These are phyloP conservation scores for Drechslera avenae DNA, from an alignment of 2,329 filamentous ascomycete genomes.

Conservation along the genomic window DNA sequence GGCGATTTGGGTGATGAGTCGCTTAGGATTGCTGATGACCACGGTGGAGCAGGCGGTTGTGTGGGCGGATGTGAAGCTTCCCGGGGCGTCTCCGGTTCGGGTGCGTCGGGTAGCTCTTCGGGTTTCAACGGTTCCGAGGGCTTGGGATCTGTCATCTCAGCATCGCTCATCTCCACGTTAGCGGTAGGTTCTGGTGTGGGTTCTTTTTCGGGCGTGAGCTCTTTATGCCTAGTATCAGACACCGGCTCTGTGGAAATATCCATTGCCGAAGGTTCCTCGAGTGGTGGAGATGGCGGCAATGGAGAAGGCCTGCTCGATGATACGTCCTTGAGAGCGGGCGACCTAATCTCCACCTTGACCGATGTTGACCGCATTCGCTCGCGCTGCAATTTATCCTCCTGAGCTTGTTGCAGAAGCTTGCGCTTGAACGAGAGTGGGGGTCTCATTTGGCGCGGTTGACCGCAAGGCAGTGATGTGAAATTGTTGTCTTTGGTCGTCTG, in stretches of 20 bases:
- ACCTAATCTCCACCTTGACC: slow-evolving; percentile 41
- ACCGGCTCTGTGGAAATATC: slow-evolving; percentile 31
- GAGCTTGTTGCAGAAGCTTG: slow-evolving; percentile 46
- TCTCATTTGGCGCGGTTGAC: slow-evolving; percentile 30
- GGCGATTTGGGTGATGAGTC: slow-evolving; percentile 21
- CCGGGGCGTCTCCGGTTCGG: slow-evolving; percentile 21
- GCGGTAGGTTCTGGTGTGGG: slow-evolving; percentile 20
- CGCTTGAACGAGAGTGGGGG: slow-evolving; percentile 46
- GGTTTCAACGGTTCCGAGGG: slow-evolving; percentile 25
- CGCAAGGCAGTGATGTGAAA: slow-evolving; percentile 12
- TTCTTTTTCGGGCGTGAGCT: slow-evolving; percentile 34
- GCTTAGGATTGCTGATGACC: slow-evolving; percentile 25
- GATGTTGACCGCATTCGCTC: slow-evolving; percentile 46
- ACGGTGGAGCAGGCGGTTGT: slow-evolving; percentile 44
- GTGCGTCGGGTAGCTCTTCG: slow-evolving; percentile 40
- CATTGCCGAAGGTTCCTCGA: slow-evolving; percentile 34
- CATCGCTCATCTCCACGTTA: slow-evolving; percentile 27
- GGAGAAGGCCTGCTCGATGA: slow-evolving; percentile 41
- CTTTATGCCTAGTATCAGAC: slow-evolving; percentile 23
- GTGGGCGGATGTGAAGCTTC: slow-evolving; percentile 36
- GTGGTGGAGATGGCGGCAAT: slow-evolving; percentile 28
- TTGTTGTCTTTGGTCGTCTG: slow-evolving; percentile 37
- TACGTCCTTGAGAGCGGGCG: slow-evolving; percentile 42
- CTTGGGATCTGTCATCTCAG: slow-evolving; percentile 18
- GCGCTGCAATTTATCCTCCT: slow-evolving; percentile 45